These are phyloP conservation scores for Euptelea pleiosperma DNA, from an alignment of 164 flowering plant genomes.

Conservation along the genomic window DNA sequence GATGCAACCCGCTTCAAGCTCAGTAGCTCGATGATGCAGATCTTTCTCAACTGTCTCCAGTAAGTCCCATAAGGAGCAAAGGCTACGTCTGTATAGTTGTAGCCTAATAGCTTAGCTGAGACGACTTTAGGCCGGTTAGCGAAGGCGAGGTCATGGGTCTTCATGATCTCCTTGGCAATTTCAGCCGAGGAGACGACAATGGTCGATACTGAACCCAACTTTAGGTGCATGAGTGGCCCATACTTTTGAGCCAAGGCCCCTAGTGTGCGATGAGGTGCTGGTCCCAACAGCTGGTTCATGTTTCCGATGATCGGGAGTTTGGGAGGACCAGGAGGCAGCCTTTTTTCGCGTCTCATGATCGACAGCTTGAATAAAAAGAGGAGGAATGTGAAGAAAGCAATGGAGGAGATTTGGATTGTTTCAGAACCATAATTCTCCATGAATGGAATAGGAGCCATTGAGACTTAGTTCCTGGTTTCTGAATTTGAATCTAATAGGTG, in stretches of 20 bases:
- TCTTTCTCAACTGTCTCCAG: slow-evolving; percentile 28
- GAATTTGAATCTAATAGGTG: no score
- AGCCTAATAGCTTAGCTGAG: slow-evolving; percentile 16
- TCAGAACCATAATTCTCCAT: no score
- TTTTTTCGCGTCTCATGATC: no score
- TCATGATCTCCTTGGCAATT: slow-evolving; percentile 15
- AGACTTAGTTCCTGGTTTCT: no score
- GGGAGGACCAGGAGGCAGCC: no score
- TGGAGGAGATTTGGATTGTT: no score
- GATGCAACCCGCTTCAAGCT: slow-evolving; percentile 32
- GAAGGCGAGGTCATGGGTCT: slow-evolving; percentile 33
- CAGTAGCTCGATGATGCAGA: slow-evolving; percentile 32
- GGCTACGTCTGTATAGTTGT: slow-evolving; percentile 20
- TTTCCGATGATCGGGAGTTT: no score
- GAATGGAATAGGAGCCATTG: no score
- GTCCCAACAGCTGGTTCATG: no score
- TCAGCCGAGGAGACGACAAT: slow-evolving; percentile 39
- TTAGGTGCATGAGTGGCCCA: slow-evolving; percentile 43
- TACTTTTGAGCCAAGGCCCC: slow-evolving; percentile 8
- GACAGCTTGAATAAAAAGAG: no score
- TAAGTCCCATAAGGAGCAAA: slow-evolving; percentile 34
- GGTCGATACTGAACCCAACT: slow-evolving; percentile 34
- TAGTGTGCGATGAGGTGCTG: neutral
- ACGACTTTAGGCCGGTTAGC: slow-evolving; percentile 21
- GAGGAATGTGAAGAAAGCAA: no score